These are phyloP conservation scores for Barnettozyma siamensis DNA, from an alignment of 805 yeast species.

Conservation along the genomic window DNA sequence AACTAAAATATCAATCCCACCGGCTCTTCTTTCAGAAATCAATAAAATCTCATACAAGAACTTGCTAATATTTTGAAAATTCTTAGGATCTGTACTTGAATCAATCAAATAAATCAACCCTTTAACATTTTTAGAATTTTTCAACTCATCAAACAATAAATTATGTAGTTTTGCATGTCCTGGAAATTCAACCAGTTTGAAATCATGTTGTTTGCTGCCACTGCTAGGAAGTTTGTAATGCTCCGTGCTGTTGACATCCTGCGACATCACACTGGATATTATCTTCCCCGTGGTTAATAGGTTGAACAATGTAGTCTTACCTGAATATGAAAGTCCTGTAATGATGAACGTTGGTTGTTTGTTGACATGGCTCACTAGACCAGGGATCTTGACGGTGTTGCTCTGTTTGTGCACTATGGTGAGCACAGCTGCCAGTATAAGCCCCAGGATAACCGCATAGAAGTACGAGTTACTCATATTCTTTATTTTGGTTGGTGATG, in stretches of 20 bases:
- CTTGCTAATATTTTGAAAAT: conserved; percentile 48
- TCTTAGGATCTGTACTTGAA: conserved; percentile 49
- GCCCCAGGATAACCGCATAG: conserved; percentile 4
- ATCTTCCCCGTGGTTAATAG: conserved; percentile 25
- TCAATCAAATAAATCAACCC: conserved; percentile 81
- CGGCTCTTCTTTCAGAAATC: conserved; percentile 55
- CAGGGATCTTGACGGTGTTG: conserved; percentile 13
- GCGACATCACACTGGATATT: conserved; percentile 44
- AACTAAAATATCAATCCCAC: conserved; percentile 67
- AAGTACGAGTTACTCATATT: conserved; percentile 5
- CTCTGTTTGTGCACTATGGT: conserved; percentile 14
- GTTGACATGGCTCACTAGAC: conserved; percentile 14
- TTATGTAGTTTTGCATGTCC: conserved; percentile 77
- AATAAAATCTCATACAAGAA: conserved; percentile 55
- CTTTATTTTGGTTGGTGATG: background rate
- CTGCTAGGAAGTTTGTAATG: conserved; percentile 36
- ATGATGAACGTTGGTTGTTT: conserved; percentile 53
- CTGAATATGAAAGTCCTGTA: conserved; percentile 58
- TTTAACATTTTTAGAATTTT: conserved; percentile 38
- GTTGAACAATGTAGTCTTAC: conserved; percentile 57
- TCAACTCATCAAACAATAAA: conserved; percentile 44
- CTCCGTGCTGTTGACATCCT: conserved; percentile 38
- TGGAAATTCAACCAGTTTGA: conserved; percentile 72
- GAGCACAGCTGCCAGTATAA: conserved; percentile 7
- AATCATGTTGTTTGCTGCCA: conserved; percentile 30